phyloP scores from a whole-genome alignment of 108 stramenopile species.

The Pseudonitzschia pungens region DNA sequence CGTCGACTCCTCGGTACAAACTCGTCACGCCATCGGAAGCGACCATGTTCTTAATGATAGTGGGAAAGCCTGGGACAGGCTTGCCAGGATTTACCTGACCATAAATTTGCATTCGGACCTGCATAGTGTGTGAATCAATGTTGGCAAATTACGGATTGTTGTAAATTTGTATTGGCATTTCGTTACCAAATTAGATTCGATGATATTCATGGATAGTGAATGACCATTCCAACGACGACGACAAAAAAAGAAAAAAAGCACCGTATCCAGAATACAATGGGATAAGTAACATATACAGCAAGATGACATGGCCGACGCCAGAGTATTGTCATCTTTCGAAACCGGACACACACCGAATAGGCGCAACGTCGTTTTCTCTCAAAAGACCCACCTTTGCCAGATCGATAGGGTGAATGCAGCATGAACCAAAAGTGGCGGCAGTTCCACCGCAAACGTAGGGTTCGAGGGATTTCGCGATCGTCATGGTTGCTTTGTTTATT shows the following conservation, averaged over 20 bases:
- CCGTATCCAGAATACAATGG: too few relatives aligned
- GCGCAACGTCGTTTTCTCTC: background rate
- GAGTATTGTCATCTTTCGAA: background rate
- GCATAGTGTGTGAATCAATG: background rate
- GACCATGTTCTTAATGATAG: constrained; percentile 77
- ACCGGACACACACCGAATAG: background rate
- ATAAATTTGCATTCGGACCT: constrained; percentile 89
- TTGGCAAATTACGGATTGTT: background rate
- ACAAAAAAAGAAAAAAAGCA: too few relatives aligned
- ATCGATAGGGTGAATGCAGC: constrained; percentile 96
- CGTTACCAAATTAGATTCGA: too few relatives aligned
- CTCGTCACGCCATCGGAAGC: constrained; percentile 71
- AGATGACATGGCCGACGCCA: too few relatives aligned
- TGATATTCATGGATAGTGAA: too few relatives aligned
- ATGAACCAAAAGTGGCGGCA: constrained; percentile 93
- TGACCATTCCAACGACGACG: too few relatives aligned
- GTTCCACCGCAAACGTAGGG: constrained; percentile 91
- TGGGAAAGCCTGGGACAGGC: constrained; percentile 69
- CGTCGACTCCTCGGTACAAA: constrained; percentile 94
- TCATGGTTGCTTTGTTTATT: background rate
- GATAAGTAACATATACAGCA: too few relatives aligned
- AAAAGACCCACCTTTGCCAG: constrained; percentile 83
- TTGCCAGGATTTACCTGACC: constrained; percentile 93
- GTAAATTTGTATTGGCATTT: background rate
- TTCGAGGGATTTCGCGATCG: constrained; percentile 66